Percentiles rank a stretch among this genome's conserved stretches.
Conservation (phyloP, 441 rosid genomes). For the Melastoma candidum region DNA sequence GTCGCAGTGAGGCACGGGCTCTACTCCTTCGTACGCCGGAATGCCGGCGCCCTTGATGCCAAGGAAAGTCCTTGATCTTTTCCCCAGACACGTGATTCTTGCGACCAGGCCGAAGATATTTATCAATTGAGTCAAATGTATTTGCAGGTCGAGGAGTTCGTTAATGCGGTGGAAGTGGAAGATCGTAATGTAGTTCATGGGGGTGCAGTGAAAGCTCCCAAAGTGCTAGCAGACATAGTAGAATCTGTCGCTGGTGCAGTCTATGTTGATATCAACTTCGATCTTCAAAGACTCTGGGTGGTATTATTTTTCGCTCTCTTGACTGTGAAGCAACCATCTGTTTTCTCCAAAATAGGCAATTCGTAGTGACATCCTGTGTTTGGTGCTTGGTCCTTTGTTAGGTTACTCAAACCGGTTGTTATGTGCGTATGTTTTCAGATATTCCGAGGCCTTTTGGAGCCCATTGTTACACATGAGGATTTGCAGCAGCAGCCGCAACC, state of each 20-base stretch:
- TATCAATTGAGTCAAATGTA: too few species aligned
- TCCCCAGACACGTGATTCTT: too few species aligned
- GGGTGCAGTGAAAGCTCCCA: slow-evolving; percentile 51
- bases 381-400: neutral
- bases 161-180: too few species aligned
- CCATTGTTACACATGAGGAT: slow-evolving; percentile 44
- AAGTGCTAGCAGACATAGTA: slow-evolving; percentile 76
- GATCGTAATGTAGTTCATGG: too few species aligned
- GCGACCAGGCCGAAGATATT: too few species aligned
- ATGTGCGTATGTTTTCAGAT: slow-evolving; percentile 28
- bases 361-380: neutral
- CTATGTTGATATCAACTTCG: slow-evolving; percentile 44
- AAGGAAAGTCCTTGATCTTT: slow-evolving; percentile 24
- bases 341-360: neutral
- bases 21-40: slow-evolving; percentile 34
- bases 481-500: slow-evolving; percentile 68
- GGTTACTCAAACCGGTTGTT: too few species aligned
- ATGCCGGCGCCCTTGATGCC: slow-evolving; percentile 31
- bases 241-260: slow-evolving; percentile 78
- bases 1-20: slow-evolving; percentile 48
- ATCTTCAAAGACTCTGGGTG: slow-evolving; percentile 62
- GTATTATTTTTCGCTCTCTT: slow-evolving; percentile 24
- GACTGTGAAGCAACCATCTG: neutral
- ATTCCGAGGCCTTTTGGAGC: slow-evolving; percentile 56
- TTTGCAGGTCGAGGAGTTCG: too few species aligned